These are phyloP conservation scores for Escovopsis sp. DNA, from an alignment of 2,329 filamentous ascomycete genomes.

Conservation along the genomic window DNA sequence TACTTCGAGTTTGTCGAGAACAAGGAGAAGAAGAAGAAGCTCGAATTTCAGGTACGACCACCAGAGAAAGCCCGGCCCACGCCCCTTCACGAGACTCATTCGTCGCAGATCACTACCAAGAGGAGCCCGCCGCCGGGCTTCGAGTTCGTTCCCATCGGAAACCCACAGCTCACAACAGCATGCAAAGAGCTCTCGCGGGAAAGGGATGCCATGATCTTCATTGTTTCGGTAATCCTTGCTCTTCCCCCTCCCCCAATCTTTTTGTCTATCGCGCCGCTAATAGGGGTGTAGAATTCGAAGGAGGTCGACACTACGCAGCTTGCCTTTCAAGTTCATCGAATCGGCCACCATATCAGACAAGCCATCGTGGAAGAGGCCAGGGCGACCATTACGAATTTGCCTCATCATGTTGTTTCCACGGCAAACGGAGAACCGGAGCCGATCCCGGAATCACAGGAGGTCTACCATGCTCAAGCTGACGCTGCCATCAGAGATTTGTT, in stretches of 20 bases:
- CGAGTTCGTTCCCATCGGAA: conserved; percentile 47
- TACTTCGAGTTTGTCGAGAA: conserved; percentile 53
- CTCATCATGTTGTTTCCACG: conserved; percentile 8
- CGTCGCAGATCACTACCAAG: conserved; percentile 35
- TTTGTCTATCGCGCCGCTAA: not conserved
- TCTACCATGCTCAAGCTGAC: conserved; percentile 49
- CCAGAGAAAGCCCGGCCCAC: too few relatives aligned
- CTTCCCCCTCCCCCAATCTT: not conserved
- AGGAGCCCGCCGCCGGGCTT: conserved; percentile 43
- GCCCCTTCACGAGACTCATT: conserved; percentile 13
- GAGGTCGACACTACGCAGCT: conserved; percentile 22
- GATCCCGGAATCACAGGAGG: conserved; percentile 42
- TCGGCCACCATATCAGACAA: conserved; percentile 45
- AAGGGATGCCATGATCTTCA: conserved; percentile 48
- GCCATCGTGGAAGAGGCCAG: conserved; percentile 43
- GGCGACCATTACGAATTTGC: conserved; percentile 13
- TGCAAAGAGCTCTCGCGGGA: conserved; percentile 54
- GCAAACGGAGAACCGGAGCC: conserved; percentile 33
- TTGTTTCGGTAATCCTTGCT: conserved; percentile 41
- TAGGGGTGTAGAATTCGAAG: conserved; percentile 14
- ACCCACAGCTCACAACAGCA: conserved; percentile 42
- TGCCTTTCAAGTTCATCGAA: conserved; percentile 40
- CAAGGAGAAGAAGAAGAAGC: conserved; percentile 48
- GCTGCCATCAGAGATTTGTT: conserved; percentile 48
- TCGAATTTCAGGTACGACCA: conserved; percentile 42